Evolutionary conservation across 208 protist species (phyloP).

Genomic region (Crithidia expoeki): DNA sequence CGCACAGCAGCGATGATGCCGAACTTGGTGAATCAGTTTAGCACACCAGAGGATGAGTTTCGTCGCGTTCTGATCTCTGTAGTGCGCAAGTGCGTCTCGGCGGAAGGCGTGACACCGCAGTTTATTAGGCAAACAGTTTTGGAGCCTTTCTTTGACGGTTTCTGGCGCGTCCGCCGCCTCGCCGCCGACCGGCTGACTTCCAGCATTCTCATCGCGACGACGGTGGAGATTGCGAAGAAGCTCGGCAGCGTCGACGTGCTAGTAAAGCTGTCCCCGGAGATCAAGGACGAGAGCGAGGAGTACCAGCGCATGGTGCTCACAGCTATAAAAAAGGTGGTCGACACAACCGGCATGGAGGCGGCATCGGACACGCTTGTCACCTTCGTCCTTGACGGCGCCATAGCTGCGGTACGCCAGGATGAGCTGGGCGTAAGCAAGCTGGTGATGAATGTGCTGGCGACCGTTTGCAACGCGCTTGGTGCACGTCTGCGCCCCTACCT

Average conservation of each 20-base stretch:
- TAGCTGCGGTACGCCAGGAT: conserved; percentile 98
- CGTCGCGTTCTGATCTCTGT: conserved; percentile 99
- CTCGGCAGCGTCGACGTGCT: conserved; percentile 95
- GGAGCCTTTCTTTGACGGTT: conserved; percentile 92
- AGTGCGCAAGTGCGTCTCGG: conserved; percentile 97
- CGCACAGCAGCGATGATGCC: conserved; percentile 97
- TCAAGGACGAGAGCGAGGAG: conserved; percentile 98
- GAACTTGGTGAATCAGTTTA: conserved; percentile 94
- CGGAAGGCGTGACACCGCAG: conserved; percentile 95
- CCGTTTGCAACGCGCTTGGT: conserved; percentile 95
- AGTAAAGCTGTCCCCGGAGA: conserved; percentile 93
- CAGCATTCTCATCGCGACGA: conserved; percentile 94
- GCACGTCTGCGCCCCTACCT: conserved; percentile 94
- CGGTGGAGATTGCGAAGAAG: conserved; percentile 96
- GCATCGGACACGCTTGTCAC: conserved; percentile 94
- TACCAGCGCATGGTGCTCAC: conserved; percentile 97
- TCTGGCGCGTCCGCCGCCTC: conserved; percentile 96
- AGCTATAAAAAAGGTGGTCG: conserved; percentile 89
- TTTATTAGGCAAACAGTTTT: conserved; percentile 94
- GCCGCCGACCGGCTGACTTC: conserved; percentile 96
- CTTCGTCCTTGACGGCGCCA: conserved; percentile 96
- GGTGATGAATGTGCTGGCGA: conserved; percentile 92
- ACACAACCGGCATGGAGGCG: conserved; percentile 82
- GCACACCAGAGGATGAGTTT: conserved; percentile 98
- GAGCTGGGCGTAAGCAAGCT: conserved; percentile 89